Evolutionary conservation across 305 asterid species (phyloP), one percentile per base, ranked within the genome.

Genomic region (Euphrasia arctica): DNA sequence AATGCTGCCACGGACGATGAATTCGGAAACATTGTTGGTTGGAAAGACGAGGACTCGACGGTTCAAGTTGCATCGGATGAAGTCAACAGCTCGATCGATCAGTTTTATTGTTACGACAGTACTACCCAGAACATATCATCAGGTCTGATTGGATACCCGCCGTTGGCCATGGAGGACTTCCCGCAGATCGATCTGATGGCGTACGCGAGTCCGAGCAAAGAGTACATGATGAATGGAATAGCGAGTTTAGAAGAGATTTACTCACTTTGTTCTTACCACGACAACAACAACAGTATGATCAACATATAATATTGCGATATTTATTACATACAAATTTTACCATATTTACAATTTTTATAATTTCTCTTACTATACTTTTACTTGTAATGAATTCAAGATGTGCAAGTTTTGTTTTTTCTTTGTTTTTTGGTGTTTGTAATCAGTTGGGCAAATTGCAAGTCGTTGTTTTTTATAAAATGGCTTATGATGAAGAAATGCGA

Each of bases 11-110:
- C 11, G 64, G 70, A 0, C 69, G 54, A 65, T 3, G 58, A 27
- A 36, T 36, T 36, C 7, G 65, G 58, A 10, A 69, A 45, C 65
- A 43, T 34, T 5, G 15, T 18, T 14, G 57, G 42, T n/a, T 63
- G 74, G 1, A 72, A 72, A 60, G 66, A 76, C 2, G 72, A 67
- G 54, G 58, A 54, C 7, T 55, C 75, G 0, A 48, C 39, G 69
- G 72, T 78, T 36, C 83, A 67, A 62, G 65, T 81, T n/a, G 68
- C 74, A 11, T 71, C 81, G 0, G 87, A 84, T 29, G 85, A 84
- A 75, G 85, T 79, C 28, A 71, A 77, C 36, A 81, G 84, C 34
- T 79, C 86, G 9, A 2, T 5, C 2, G 75, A 79, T 51, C 79
- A 78, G 22, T 73, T 62, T 1, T 73, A 68, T 39, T 60, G 45